Conservation (phyloP, 202 grass and related monocot species). For the Zizania palustris region DNA sequence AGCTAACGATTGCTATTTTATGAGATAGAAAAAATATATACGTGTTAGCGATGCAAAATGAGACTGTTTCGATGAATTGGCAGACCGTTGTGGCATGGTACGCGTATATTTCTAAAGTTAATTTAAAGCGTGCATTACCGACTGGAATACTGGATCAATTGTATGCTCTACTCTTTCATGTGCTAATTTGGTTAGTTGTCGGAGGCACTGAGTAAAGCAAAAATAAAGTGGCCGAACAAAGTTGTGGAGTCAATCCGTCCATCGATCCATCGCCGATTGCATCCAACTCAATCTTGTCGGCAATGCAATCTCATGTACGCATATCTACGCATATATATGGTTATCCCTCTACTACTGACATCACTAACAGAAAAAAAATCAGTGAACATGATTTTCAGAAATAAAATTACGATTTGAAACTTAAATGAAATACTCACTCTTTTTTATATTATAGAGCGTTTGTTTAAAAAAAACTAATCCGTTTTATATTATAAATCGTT, state of each 20-base stretch:
- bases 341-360: background rate
- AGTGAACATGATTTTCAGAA: background rate
- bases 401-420: too few relatives aligned
- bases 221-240: background rate
- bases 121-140: slow-evolving; percentile 1
- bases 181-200: slow-evolving; percentile 52
- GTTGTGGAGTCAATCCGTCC: slow-evolving; percentile 26
- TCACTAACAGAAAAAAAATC: background rate
- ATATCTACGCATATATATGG: too few relatives aligned
- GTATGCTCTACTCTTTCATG: slow-evolving; percentile 36
- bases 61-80: background rate
- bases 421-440: too few relatives aligned
- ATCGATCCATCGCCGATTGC: slow-evolving; percentile 24
- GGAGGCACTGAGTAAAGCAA: slow-evolving; percentile 30
- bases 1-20: too few relatives aligned
- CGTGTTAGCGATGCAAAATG: background rate
- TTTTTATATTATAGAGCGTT: too few relatives aligned
- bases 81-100: background rate
- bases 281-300: slow-evolving; percentile 42
- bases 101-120: background rate
- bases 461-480: too few relatives aligned
- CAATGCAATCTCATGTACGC: background rate
- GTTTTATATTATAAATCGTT: too few relatives aligned
- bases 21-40: too few relatives aligned
- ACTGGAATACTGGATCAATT: background rate